These are phyloP conservation scores for Zygoascus meyerae DNA, from an alignment of 1,139 yeast species.

Conservation along the genomic window DNA sequence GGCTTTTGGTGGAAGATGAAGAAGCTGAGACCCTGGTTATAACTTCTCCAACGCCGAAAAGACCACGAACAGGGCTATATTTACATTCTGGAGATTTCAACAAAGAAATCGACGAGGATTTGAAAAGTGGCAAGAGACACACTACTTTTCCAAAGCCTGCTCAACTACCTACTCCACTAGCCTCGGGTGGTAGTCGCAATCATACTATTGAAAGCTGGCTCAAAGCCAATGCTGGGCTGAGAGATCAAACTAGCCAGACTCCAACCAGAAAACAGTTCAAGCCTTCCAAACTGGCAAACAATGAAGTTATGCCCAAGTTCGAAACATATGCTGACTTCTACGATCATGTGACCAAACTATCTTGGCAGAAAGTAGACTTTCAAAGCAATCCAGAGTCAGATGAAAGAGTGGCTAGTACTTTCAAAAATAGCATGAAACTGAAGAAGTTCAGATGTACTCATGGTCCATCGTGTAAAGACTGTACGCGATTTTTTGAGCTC, in stretches of 20 bases:
- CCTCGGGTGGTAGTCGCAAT: slow-evolving; percentile 4
- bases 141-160: slow-evolving; percentile 14
- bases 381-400: slow-evolving; percentile 22
- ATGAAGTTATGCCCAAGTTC: slow-evolving; percentile 1
- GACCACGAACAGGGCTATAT: neutral
- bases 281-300: neutral
- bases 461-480: slow-evolving; percentile 27
- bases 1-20: neutral
- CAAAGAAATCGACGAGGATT: slow-evolving; percentile 19
- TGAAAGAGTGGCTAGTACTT: slow-evolving; percentile 23
- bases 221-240: slow-evolving; percentile 1
- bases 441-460: slow-evolving; percentile 24
- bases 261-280: slow-evolving; percentile 5
- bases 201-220: slow-evolving; percentile 10
- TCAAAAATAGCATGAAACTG: slow-evolving; percentile 24
- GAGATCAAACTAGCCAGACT: slow-evolving; percentile 11
- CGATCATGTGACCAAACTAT: neutral
- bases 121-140: slow-evolving; percentile 14
- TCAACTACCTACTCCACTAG: slow-evolving; percentile 7
- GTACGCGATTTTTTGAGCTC: slow-evolving; percentile 23
- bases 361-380: slow-evolving; percentile 27
- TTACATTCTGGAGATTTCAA: slow-evolving; percentile 10
- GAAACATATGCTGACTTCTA: slow-evolving; percentile 2
- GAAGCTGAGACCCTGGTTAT: slow-evolving; percentile 5
- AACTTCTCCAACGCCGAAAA: neutral